phyloP scores from a whole-genome alignment of 331 rosid genomes.

The Prunus yedoensis region DNA sequence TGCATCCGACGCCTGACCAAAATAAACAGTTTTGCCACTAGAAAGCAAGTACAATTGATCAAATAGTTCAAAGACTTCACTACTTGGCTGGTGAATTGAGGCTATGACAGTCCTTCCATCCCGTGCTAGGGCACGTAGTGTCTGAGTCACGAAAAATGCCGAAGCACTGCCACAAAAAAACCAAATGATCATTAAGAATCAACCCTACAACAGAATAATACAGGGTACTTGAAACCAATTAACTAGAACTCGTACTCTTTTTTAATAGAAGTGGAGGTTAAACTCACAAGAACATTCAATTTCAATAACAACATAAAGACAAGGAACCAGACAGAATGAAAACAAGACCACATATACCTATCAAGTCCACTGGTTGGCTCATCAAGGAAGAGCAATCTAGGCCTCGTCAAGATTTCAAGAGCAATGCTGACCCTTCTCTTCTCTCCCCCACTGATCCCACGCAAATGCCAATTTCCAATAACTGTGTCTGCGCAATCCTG shows the following conservation, averaged over 20 bases:
- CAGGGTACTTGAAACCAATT: not conserved
- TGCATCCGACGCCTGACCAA: constrained; percentile 89
- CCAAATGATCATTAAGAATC: constrained; percentile 3
- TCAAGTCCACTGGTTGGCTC: constrained; percentile 98
- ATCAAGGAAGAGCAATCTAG: constrained; percentile 89
- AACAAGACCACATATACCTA: constrained; percentile 42
- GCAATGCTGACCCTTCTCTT: constrained; percentile 96
- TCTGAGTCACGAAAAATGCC: constrained; percentile 95
- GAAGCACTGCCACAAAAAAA: constrained; percentile 68
- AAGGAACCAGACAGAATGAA: not conserved
- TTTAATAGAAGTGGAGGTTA: not conserved
- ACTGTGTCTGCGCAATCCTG: constrained; percentile 96
- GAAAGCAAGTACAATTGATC: constrained; percentile 91
- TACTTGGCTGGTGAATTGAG: constrained; percentile 96
- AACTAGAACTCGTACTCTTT: not conserved
- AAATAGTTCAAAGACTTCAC: constrained; percentile 97
- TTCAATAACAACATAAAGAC: no score
- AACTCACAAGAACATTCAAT: no score
- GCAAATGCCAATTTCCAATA: constrained; percentile 92
- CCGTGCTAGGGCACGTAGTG: constrained; percentile 78
- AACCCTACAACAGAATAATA: not conserved
- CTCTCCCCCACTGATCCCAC: constrained; percentile 98
- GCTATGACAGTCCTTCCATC: constrained; percentile 97
- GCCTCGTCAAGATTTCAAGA: constrained; percentile 85
- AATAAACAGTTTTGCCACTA: constrained; percentile 91